These are phyloP conservation scores for Sordaria brevicollis DNA, from an alignment of 495 filamentous ascomycete species.

Conservation along the genomic window DNA sequence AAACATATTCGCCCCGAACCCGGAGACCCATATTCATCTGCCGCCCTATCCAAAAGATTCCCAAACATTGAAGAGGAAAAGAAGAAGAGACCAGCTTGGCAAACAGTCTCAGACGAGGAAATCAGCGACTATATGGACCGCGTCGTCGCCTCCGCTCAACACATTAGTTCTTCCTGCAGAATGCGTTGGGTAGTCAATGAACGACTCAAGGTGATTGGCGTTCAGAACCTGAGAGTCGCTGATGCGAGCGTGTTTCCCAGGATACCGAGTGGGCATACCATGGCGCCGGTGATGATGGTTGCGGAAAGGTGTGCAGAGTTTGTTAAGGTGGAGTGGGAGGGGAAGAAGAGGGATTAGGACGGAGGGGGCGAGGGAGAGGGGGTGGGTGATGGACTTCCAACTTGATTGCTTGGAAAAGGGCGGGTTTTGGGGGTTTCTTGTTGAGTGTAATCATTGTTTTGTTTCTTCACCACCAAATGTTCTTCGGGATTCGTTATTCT, in stretches of 20 bases:
- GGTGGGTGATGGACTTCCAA: too few relatives aligned
- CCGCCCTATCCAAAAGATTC: too few relatives aligned
- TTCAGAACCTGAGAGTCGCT: constrained; percentile 30
- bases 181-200: constrained; percentile 40
- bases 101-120: constrained; percentile 15
- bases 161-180: constrained; percentile 12
- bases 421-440: too few relatives aligned
- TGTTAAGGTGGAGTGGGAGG: constrained; percentile 24
- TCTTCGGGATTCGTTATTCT: too few relatives aligned
- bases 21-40: neutral
- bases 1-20: neutral
- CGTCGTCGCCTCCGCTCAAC: constrained; percentile 8
- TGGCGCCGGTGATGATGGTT: constrained; percentile 37
- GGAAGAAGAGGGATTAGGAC: constrained; percentile 1
- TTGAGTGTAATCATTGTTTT: too few relatives aligned
- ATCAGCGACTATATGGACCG: constrained; percentile 3
- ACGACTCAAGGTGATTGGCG: constrained; percentile 39
- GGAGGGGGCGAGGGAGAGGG: too few relatives aligned
- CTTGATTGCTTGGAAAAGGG: too few relatives aligned
- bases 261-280: constrained; percentile 33
- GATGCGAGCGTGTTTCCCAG: constrained; percentile 44
- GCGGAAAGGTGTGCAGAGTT: constrained; percentile 43
- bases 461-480: too few relatives aligned
- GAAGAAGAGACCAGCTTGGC: constrained; percentile 9
- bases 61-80: neutral